phyloP scores from a whole-genome alignment of 2,329 filamentous ascomycete genomes.

The Amauroascus niger region DNA sequence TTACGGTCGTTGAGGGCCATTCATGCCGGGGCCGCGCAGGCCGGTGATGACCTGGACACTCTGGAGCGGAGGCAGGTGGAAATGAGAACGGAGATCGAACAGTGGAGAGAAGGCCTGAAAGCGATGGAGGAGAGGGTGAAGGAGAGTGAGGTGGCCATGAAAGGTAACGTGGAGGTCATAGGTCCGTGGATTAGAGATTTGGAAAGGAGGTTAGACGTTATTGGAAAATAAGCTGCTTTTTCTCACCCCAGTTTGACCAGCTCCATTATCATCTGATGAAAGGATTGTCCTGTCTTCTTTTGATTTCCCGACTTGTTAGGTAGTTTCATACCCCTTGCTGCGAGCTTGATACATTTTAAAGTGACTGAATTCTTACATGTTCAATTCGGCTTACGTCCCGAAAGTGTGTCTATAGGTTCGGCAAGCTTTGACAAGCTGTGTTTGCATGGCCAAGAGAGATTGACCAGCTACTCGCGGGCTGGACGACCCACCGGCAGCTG shows the following conservation, averaged over 20 bases:
- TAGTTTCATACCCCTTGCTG: slow-evolving; percentile 4
- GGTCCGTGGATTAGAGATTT: slow-evolving; percentile 82
- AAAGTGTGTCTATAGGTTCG: too few species aligned
- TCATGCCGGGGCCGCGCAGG: slow-evolving; percentile 76
- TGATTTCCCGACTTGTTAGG: background rate
- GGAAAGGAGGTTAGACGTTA: slow-evolving; percentile 61
- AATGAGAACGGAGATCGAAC: slow-evolving; percentile 71
- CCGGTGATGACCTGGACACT: slow-evolving; percentile 64
- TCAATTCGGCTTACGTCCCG: background rate
- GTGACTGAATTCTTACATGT: background rate
- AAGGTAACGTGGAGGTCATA: slow-evolving; percentile 72
- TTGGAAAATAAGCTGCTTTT: slow-evolving; percentile 33
- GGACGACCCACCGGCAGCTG: too few species aligned
- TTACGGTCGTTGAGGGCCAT: slow-evolving; percentile 73
- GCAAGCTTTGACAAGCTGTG: too few species aligned
- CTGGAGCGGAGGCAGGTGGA: slow-evolving; percentile 72
- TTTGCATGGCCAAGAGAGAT: too few species aligned
- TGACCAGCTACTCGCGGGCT: too few species aligned
- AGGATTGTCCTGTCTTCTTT: background rate
- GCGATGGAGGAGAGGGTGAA: slow-evolving; percentile 67
- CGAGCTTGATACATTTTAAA: background rate
- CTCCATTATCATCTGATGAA: background rate
- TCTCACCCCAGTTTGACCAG: background rate
- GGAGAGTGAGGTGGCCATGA: slow-evolving; percentile 59
- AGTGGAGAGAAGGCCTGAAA: slow-evolving; percentile 72